A percentile compares a stretch with the other conserved stretches of the same genome.
Evolutionary conservation across 163 green algal genomes (phyloP).

Genomic region (Volvox carteri): DNA sequence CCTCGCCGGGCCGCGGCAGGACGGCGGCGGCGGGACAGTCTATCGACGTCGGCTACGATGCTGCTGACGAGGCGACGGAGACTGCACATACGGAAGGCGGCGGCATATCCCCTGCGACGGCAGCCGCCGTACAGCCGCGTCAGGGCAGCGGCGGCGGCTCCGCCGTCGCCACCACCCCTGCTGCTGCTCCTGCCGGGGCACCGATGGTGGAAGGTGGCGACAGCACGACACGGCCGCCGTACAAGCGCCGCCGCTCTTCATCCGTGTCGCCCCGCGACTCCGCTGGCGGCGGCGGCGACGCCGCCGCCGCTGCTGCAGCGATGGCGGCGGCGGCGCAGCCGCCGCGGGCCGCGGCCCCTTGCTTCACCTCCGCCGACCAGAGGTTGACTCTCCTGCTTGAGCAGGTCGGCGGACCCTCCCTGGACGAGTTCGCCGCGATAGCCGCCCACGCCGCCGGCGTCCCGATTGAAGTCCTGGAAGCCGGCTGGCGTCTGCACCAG

Average conservation of each 20-base stretch:
- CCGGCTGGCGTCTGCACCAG: too few species aligned
- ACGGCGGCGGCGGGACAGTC: not conserved
- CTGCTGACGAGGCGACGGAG: not conserved
- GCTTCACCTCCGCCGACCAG: too few species aligned
- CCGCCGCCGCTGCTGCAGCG: not conserved
- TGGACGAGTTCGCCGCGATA: too few species aligned
- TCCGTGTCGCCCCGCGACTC: not conserved
- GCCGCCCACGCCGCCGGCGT: too few species aligned
- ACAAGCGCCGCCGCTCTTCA: constrained; percentile 3
- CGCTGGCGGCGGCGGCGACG: not conserved
- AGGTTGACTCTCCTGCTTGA: too few species aligned
- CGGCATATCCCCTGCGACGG: not conserved
- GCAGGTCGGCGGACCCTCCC: too few species aligned
- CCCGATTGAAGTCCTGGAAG: too few species aligned
- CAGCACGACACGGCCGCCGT: not conserved
- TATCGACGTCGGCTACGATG: not conserved
- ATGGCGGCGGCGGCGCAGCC: not conserved
- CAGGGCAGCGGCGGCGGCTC: not conserved
- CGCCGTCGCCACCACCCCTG: too few species aligned
- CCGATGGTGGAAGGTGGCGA: not conserved
- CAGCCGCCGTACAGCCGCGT: not conserved
- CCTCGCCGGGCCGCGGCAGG: not conserved
- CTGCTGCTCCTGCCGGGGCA: too few species aligned
- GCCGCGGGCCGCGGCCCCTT: not conserved
- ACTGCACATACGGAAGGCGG: not conserved